Evolutionary conservation across 1,284 basidiomycete genomes (phyloP).

Genomic region (Cutaneotrichosporon spelunceum): DNA sequence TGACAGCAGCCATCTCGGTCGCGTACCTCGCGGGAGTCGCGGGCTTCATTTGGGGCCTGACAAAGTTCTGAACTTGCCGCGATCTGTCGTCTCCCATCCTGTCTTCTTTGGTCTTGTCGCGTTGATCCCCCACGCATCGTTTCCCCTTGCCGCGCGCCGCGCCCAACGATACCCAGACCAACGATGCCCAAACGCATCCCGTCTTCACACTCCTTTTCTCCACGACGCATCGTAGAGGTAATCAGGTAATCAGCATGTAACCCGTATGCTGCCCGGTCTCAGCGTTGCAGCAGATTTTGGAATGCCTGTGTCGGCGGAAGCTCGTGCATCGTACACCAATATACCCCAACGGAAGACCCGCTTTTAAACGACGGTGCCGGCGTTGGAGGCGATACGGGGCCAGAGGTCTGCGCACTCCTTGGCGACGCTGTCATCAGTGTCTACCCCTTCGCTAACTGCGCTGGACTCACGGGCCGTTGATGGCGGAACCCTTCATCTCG

Average conservation of each 20-base stretch:
- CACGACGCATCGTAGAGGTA: neutral
- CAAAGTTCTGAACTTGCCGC: conserved; percentile 12
- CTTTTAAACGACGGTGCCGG: conserved; percentile 85
- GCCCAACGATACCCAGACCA: neutral
- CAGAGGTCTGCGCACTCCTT: conserved; percentile 80
- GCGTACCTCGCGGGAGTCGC: conserved; percentile 45
- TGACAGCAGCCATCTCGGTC: conserved; percentile 29
- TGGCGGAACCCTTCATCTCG: conserved; percentile 99
- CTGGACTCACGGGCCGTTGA: conserved; percentile 73
- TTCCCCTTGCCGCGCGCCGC: neutral
- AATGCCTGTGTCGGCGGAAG: conserved; percentile 9
- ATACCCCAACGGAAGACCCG: conserved; percentile 18
- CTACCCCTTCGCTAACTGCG: conserved; percentile 67
- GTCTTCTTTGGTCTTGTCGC: neutral
- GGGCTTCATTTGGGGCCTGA: conserved; percentile 33
- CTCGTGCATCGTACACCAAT: conserved; percentile 31
- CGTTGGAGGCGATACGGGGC: conserved; percentile 99
- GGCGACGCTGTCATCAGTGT: conserved; percentile 38
- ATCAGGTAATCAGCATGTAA: neutral
- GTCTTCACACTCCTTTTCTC: neutral
- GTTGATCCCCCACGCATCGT: neutral
- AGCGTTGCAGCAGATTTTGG: neutral
- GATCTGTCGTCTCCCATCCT: neutral
- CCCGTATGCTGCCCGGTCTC: neutral
- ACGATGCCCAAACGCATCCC: neutral